Conservation (phyloP, 257 asterid genomes). For the Forsythia suspensa region DNA sequence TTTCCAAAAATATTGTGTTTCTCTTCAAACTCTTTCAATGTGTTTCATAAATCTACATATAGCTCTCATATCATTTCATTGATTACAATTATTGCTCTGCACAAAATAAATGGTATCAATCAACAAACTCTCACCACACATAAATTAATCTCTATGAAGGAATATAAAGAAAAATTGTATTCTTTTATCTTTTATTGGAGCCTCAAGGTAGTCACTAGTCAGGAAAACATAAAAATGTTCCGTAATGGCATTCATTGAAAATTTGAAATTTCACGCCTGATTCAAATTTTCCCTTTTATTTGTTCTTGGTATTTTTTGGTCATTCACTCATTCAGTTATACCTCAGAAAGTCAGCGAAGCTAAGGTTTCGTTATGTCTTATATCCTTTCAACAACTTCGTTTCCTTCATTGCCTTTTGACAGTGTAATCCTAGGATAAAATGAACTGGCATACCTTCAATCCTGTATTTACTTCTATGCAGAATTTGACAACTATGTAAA, state of each 20-base stretch:
- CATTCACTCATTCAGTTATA: constrained; percentile 13
- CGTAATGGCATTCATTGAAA: constrained; percentile 14
- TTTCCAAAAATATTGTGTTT: too few species aligned
- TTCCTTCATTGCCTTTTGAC: too few species aligned
- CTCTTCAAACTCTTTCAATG: too few species aligned
- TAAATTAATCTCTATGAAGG: too few species aligned
- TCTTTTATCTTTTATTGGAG: background rate
- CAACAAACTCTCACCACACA: too few species aligned
- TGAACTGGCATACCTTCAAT: background rate
- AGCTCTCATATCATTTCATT: too few species aligned
- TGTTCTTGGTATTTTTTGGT: background rate
- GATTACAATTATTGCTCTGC: too few species aligned
- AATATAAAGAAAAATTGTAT: background rate
- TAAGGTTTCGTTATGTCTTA: background rate
- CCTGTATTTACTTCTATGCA: background rate
- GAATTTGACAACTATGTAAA: constrained; percentile 21
- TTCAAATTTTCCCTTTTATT: constrained; percentile 1
- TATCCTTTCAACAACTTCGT: background rate
- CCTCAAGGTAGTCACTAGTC: constrained; percentile 17
- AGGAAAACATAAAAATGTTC: constrained; percentile 16
- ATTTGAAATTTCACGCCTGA: constrained; percentile 25
- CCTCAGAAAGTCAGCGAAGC: constrained; percentile 2
- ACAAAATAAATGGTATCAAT: too few species aligned
- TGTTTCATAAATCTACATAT: too few species aligned
- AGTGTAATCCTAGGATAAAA: background rate